Percentiles rank a stretch among this genome's conserved stretches.
Conservation (phyloP, 2,329 filamentous ascomycete genomes). For the Colletotrichum lini region DNA sequence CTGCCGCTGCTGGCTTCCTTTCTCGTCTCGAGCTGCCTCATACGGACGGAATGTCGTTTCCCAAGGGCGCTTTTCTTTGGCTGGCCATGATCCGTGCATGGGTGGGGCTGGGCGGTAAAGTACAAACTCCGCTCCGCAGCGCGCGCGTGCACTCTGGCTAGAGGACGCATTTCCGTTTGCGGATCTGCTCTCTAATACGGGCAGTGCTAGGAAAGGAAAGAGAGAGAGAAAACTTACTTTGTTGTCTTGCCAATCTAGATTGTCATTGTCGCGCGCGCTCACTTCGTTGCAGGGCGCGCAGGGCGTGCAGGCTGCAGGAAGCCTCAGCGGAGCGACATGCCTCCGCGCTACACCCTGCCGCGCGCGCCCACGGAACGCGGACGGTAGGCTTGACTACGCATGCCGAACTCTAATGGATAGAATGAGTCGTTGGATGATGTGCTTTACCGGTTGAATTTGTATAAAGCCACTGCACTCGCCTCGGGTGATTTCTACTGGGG, state of each 20-base stretch:
- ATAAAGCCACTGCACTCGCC: conserved; percentile 6
- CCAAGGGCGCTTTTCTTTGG: not conserved
- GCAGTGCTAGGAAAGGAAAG: too few relatives aligned
- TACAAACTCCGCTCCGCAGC: conserved; percentile 21
- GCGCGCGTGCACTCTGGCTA: not conserved
- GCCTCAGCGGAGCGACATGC: conserved; percentile 3
- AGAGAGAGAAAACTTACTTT: not conserved
- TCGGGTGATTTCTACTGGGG: not conserved
- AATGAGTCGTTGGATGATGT: not conserved
- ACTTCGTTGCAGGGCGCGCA: not conserved
- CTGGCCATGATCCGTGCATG: not conserved
- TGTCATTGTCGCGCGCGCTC: not conserved
- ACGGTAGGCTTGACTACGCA: not conserved
- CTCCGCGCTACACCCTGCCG: conserved; percentile 12
- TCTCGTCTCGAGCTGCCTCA: conserved; percentile 36
- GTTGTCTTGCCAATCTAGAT: not conserved
- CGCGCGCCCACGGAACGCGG: not conserved
- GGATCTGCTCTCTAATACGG: conserved; percentile 2
- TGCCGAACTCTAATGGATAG: not conserved
- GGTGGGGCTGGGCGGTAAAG: not conserved
- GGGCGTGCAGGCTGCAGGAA: not conserved
- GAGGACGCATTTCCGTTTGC: not conserved
- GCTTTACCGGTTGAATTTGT: not conserved
- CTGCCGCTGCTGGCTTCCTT: conserved; percentile 2
- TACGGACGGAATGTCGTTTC: not conserved